Percentiles rank a stretch among this genome's conserved stretches.
These are phyloP conservation scores for Hsuehochloa calcarea DNA, from an alignment of 176 grass and related monocot species.

Conservation along the genomic window DNA sequence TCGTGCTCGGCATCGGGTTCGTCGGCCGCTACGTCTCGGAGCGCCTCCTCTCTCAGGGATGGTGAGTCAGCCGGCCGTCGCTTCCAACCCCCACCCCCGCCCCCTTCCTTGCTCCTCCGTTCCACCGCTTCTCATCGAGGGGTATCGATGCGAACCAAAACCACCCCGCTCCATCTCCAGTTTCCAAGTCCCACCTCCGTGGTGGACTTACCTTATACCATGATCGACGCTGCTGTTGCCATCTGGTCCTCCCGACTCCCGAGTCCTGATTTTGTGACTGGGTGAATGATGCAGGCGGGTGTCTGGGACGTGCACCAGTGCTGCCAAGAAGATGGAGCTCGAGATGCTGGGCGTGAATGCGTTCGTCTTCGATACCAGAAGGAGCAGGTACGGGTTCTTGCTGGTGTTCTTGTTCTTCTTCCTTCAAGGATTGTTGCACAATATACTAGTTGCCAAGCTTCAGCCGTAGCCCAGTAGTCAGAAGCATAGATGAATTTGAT, in stretches of 20 bases:
- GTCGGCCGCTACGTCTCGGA: conserved; percentile 67
- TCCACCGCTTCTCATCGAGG: not conserved
- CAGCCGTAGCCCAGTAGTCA: not conserved
- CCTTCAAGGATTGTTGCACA: not conserved
- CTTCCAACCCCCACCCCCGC: not conserved
- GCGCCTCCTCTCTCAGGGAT: conserved; percentile 53
- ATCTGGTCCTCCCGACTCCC: not conserved
- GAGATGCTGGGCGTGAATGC: conserved; percentile 56
- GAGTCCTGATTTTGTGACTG: not conserved
- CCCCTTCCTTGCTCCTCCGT: not conserved
- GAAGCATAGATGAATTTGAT: not conserved
- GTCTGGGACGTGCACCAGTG: conserved; percentile 62
- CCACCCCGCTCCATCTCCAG: not conserved
- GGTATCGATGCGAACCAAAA: not conserved
- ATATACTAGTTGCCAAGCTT: not conserved
- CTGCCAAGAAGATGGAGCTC: conserved; percentile 52
- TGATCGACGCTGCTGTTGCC: not conserved
- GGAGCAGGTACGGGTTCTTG: conserved; percentile 38
- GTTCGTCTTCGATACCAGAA: conserved; percentile 58
- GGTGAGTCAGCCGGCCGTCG: conserved; percentile 27
- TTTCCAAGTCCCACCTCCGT: not conserved
- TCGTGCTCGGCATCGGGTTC: conserved; percentile 72
- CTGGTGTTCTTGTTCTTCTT: not conserved
- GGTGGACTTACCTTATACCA: not conserved
- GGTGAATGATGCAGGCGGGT: conserved; percentile 47